Percentiles rank a stretch among this genome's conserved stretches.
These are phyloP conservation scores for Picea glauca DNA, from an alignment of 75 land plant species.

Conservation along the genomic window DNA sequence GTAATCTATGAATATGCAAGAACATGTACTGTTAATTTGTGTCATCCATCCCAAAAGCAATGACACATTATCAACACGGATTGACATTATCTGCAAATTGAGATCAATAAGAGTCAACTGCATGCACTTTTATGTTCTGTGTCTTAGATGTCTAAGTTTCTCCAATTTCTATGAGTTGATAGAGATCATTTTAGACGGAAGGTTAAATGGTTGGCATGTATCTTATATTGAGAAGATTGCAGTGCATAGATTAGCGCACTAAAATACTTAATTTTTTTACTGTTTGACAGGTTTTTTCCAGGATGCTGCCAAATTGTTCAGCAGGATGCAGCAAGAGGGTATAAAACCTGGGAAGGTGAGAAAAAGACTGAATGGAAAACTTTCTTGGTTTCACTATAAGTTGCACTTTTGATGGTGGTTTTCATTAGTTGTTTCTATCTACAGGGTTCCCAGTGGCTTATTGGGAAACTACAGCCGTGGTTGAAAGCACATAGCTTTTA, in stretches of 20 bases:
- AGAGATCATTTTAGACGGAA: not conserved
- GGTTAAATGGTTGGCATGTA: not conserved
- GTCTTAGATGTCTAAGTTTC: not conserved
- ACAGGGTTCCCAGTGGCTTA: not conserved
- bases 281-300: conserved; percentile 11
- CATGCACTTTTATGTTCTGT: not conserved
- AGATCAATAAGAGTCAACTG: not conserved
- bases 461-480: not conserved
- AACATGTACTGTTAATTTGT: not conserved
- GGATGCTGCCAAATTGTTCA: conserved; percentile 64
- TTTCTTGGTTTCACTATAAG: not conserved
- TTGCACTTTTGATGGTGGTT: not conserved
- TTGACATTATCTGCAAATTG: not conserved
- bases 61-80: not conserved
- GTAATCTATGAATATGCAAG: not conserved
- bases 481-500: not conserved
- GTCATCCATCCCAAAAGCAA: not conserved
- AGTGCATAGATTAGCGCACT: too few species aligned
- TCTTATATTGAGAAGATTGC: not conserved
- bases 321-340: conserved; percentile 62
- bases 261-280: not conserved
- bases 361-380: not conserved
- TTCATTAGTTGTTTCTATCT: not conserved
- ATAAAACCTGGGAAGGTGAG: conserved; percentile 67
- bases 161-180: not conserved